These are phyloP conservation scores for Dimargaris xerosporica DNA, from an alignment of 192 early-diverging fungal species.

Conservation along the genomic window DNA sequence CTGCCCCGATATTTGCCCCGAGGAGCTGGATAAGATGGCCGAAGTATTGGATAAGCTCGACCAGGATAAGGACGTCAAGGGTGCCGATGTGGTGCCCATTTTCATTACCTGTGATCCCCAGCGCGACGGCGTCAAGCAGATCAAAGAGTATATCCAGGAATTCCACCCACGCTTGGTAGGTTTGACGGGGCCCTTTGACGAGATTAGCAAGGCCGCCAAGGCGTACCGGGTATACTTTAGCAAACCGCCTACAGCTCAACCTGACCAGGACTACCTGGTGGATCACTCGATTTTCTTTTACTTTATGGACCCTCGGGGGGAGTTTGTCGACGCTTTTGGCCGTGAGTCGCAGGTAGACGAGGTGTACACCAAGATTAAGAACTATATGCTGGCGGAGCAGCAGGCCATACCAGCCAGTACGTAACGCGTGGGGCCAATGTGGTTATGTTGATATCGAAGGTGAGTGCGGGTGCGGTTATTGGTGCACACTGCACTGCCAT, in stretches of 20 bases:
- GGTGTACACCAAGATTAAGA: conserved; percentile 38
- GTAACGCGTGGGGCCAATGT: no score
- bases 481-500: no score
- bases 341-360: conserved; percentile 55
- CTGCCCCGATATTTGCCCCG: conserved; percentile 98
- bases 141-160: conserved; percentile 64
- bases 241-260: conserved; percentile 62
- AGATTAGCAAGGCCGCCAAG: conserved; percentile 72
- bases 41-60: conserved; percentile 58
- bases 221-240: conserved; percentile 90
- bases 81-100: conserved; percentile 58
- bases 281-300: conserved; percentile 99
- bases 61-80: conserved; percentile 26
- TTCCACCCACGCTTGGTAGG: conserved; percentile 92
- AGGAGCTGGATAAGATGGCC: conserved; percentile 96
- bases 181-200: conserved; percentile 72
- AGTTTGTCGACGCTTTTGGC: conserved; percentile 83
- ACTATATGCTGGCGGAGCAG: conserved; percentile 25
- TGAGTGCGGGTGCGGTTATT: no score
- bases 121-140: conserved; percentile 69
- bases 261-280: conserved; percentile 87
- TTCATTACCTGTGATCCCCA: conserved; percentile 97
- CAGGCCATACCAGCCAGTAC: no score
- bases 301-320: conserved; percentile 79
- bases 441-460: no score